A percentile compares a stretch with the other conserved stretches of the same genome.
phyloP scores from a whole-genome alignment of 768 basidiomycete genomes.

The Nevesoporus exiguus region DNA sequence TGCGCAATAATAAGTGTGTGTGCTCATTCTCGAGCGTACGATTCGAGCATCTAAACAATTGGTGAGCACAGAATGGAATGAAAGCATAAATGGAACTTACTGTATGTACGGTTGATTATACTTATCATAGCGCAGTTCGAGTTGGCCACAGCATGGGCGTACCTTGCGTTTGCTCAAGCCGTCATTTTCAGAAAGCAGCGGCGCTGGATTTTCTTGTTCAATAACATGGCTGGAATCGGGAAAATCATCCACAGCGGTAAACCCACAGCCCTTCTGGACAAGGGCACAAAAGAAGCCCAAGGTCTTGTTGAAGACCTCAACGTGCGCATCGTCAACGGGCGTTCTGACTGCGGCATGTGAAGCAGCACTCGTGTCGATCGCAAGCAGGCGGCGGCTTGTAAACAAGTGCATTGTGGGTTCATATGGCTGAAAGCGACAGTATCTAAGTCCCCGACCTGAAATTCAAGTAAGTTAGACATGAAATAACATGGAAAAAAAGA shows the following conservation, averaged over 20 bases:
- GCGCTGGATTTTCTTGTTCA: no score
- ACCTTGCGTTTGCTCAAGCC: no score
- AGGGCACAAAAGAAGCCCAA: conserved; percentile 2
- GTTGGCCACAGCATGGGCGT: not conserved
- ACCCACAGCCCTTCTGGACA: not conserved
- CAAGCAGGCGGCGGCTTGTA: not conserved
- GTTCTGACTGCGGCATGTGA: not conserved
- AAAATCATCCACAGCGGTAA: no score
- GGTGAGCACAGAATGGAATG: no score
- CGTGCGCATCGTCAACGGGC: not conserved
- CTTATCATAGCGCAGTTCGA: not conserved
- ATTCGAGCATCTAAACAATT: not conserved
- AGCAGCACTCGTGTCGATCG: no score
- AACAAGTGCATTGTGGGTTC: not conserved
- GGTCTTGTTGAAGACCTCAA: conserved; percentile 5
- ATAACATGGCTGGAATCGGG: no score
- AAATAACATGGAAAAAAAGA: not conserved
- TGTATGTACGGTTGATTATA: not conserved
- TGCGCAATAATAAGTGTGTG: not conserved
- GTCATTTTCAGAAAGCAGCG: no score
- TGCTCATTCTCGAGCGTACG: not conserved
- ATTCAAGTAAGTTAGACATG: not conserved
- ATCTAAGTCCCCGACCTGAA: not conserved
- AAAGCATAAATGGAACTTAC: not conserved
- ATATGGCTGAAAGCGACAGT: no score